Evolutionary conservation across 1,284 basidiomycete species (phyloP), one percentile per base, ranked within the genome.

Genomic region (Puccinia horiana): DNA sequence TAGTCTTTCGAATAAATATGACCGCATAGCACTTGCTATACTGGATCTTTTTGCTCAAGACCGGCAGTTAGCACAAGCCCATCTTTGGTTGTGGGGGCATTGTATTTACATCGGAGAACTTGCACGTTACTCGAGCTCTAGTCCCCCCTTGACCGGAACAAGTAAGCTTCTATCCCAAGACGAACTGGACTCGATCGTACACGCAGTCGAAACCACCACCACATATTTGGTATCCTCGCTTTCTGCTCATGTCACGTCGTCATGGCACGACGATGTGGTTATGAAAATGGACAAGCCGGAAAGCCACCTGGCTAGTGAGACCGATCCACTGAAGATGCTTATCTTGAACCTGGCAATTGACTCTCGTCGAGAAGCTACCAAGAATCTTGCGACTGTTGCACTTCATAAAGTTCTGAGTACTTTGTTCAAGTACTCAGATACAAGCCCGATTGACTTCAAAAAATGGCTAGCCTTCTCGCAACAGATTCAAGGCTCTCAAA

Each of bases 401-500:
- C 86, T 95, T 54, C 88, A 89, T 76, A 87, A 88, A 56, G 88
- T 93, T 11, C 85, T 95, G 69, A 89, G 90, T 40, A 89, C 91
- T 85, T 86, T 91, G 37, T 87, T 95, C 79, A 85, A 87, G 56
- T 87, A 88, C 73, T 88, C 89, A 58, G 91, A 91, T 82, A 89
- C 91, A 0, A 90, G 90, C 2, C 89, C 88, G 56, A 88, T 87
- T 0, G 93, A 95, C 83, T 91, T 91, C 0, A 94, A 94, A 82
- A 86, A 89, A 52, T 96, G 95, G 94, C 87, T 96, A 70, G 85
- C 88, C 1, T 88, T 93, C 49, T 92, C 91, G 6, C 90, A 92
- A 85, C 90, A 88, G 82, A 83, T 92, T 5, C 90, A 93, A 95
- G 94, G 91, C 23, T 91, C 92, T 0, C 89, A 91, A 83, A 90